phyloP scores from a whole-genome alignment of 2,329 filamentous ascomycete genomes.

The Neofusicoccum sp. region DNA sequence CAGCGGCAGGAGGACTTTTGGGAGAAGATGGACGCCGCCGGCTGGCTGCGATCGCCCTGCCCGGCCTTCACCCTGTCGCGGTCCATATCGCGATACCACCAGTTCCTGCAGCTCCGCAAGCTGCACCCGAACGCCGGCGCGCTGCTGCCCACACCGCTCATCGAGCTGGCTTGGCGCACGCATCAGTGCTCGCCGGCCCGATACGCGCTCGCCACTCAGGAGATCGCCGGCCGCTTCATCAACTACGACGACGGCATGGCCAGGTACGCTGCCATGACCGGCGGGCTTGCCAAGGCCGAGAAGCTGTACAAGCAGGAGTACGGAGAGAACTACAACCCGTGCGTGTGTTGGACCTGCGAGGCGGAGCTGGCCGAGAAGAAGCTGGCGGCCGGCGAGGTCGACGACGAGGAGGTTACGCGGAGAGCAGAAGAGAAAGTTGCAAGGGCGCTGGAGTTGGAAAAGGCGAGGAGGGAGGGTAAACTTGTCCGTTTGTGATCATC shows the following conservation, averaged over 20 bases:
- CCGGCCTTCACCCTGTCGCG: slow-evolving; percentile 35
- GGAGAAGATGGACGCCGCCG: slow-evolving; percentile 41
- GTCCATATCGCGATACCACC: slow-evolving; percentile 39
- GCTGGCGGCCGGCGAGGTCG: not conserved
- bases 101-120: slow-evolving; percentile 39
- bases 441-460: slow-evolving; percentile 10
- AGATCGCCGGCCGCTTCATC: slow-evolving; percentile 28
- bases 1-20: slow-evolving; percentile 40
- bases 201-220: slow-evolving; percentile 26
- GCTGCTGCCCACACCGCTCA: slow-evolving; percentile 43
- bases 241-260: slow-evolving; percentile 44
- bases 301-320: slow-evolving; percentile 33
- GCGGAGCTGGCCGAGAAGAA: slow-evolving; percentile 26
- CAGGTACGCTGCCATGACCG: slow-evolving; percentile 23
- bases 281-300: slow-evolving; percentile 31
- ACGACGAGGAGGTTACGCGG: not conserved
- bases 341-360: slow-evolving; percentile 42
- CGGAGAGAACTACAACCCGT: slow-evolving; percentile 37
- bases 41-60: slow-evolving; percentile 42
- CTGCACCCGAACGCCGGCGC: slow-evolving; percentile 26
- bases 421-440: slow-evolving; percentile 1
- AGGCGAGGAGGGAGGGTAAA: not conserved
- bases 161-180: slow-evolving; percentile 48
- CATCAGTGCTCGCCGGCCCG: slow-evolving; percentile 37
- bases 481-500: not conserved